These are phyloP conservation scores for Astrocystis sublimbata DNA, from an alignment of 495 filamentous ascomycete genomes.

Conservation along the genomic window DNA sequence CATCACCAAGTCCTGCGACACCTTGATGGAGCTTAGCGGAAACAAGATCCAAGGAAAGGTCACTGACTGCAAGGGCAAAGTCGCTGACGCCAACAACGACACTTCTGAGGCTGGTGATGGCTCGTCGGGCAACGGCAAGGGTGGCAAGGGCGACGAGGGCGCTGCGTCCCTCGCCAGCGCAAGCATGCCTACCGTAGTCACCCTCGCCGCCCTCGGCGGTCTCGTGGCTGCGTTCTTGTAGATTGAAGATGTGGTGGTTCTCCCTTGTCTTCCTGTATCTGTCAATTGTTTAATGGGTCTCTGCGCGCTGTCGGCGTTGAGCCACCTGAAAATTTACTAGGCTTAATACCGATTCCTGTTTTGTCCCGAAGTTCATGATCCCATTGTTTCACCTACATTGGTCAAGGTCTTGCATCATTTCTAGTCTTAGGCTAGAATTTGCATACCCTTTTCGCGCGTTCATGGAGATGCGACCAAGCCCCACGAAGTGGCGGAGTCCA, in stretches of 20 bases:
- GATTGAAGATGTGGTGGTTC: conserved; percentile 12
- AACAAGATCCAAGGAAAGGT: conserved; percentile 62
- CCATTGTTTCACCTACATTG: background rate
- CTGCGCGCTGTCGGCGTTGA: conserved; percentile 22
- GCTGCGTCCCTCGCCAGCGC: conserved; percentile 33
- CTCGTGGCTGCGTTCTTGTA: conserved; percentile 38
- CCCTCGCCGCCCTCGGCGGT: conserved; percentile 41
- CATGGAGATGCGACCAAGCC: background rate
- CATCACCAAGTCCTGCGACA: conserved; percentile 51
- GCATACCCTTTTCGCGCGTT: background rate
- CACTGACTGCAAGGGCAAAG: conserved; percentile 54
- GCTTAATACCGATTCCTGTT: conserved; percentile 38
- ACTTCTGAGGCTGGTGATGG: conserved; percentile 33
- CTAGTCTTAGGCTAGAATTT: background rate
- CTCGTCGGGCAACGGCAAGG: conserved; percentile 19
- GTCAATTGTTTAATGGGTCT: conserved; percentile 31
- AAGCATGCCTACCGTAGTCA: conserved; percentile 42
- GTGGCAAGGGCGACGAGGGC: conserved; percentile 27
- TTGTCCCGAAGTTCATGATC: conserved; percentile 19
- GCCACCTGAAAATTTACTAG: conserved; percentile 35
- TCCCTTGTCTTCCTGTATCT: conserved; percentile 28
- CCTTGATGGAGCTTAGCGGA: conserved; percentile 49
- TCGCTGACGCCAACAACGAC: conserved; percentile 44
- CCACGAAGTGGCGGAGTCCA: background rate
- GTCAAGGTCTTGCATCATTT: background rate